Evolutionary conservation across 306 rosid genomes (phyloP).

Genomic region (Prunus davidiana): DNA sequence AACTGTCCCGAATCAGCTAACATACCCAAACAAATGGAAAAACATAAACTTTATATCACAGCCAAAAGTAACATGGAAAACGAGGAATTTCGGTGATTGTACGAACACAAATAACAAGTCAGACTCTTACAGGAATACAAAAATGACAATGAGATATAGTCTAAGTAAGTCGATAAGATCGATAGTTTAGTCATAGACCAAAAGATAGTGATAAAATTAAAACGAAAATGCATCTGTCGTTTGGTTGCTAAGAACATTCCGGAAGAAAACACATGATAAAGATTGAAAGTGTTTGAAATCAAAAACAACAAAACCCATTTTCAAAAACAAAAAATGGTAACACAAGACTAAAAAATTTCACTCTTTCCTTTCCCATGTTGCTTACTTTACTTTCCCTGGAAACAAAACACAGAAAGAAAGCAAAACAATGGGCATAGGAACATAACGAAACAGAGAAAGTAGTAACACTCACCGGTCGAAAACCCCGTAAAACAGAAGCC

Average conservation of each 20-base stretch:
- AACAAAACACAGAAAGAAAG: conserved; percentile 1
- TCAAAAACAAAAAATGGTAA: neutral
- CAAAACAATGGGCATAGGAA: neutral
- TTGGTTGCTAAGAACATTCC: neutral
- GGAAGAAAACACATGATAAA: neutral
- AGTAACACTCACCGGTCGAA: neutral
- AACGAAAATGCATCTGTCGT: neutral
- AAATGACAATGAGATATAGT: neutral
- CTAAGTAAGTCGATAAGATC: neutral
- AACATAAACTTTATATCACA: neutral
- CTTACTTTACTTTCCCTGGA: neutral
- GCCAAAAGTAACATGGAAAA: neutral
- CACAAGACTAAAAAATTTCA: neutral
- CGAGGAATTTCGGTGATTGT: neutral
- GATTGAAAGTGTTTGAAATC: too few species aligned
- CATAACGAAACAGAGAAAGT: neutral
- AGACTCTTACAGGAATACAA: neutral
- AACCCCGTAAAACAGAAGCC: neutral
- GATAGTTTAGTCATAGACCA: neutral
- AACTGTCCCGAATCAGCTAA: neutral
- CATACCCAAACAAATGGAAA: neutral
- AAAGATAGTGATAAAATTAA: neutral
- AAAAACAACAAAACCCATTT: neutral
- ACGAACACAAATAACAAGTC: neutral
- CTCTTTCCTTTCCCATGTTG: neutral